These are phyloP conservation scores for Carex kokanica DNA, from an alignment of 176 grass and related monocot genomes.

Conservation along the genomic window DNA sequence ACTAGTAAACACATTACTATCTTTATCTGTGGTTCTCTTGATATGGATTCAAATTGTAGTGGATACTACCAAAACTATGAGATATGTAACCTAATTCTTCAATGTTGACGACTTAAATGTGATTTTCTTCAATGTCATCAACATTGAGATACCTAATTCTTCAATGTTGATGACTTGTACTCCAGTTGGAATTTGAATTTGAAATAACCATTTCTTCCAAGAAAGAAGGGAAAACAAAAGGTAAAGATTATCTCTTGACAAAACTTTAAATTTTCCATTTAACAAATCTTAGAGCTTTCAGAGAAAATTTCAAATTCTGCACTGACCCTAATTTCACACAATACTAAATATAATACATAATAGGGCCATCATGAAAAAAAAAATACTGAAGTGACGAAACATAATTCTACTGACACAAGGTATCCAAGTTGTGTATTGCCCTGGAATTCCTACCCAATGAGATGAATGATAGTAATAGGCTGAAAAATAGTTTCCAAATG, in stretches of 20 bases:
- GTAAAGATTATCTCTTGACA: neutral
- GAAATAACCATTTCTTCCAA: neutral
- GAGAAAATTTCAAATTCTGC: neutral
- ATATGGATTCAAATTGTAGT: neutral
- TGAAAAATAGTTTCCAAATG: neutral
- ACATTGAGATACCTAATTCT: neutral
- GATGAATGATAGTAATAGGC: neutral
- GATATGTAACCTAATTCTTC: neutral
- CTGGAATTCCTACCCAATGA: neutral
- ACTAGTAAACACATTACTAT: neutral
- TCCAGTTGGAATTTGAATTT: neutral
- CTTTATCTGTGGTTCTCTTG: neutral
- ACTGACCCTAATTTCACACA: neutral
- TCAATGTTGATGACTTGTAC: neutral
- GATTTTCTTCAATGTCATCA: too few species aligned
- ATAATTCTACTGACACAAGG: neutral
- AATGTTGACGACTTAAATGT: too few species aligned
- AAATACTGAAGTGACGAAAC: neutral
- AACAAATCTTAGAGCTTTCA: neutral
- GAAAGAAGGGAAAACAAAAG: neutral
- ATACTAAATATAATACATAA: neutral
- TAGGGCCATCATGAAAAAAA: neutral
- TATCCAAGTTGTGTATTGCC: neutral
- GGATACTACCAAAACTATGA: neutral
- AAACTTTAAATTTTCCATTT: neutral